Base-by-base conservation (phyloP, 768 basidiomycete genomes). In the Tylopilus sp. region DNA sequence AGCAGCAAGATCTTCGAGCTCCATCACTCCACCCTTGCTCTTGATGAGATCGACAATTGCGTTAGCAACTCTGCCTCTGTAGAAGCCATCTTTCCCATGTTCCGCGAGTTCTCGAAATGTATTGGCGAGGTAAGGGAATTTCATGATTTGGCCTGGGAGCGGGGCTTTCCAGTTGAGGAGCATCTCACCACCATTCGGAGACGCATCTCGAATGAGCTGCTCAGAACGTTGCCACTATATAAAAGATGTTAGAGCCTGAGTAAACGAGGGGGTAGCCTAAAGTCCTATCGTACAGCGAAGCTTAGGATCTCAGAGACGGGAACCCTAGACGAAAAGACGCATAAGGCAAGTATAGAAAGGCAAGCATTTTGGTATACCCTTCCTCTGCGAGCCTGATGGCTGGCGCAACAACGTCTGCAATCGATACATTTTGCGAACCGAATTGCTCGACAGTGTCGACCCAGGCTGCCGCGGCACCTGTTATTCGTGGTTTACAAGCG, bases 381-480 rank as follows among this genome's bases (percentile, higher is more conserved):
- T 92, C 87, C 67, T 96, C 91, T 8, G 95, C 97, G 49, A 98
- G 74, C 36, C 86, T 76, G 52, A 97, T 97, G 3, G 95, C 97
- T 50, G 97, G 97, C 24, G 74, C 87, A 24, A 98, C 77, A 28
- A 94, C 77, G 16, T 98, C 90, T 4, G 79, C 80, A 42, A 86
- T 58, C 2, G 72, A 74, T 4, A 88, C 51, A 54, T 54, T 67
- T 11, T 91, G 87, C 56, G 84, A 90, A 17, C 96, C 96, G 49
- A 97, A 84, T 34, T 75, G 74, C 54, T 89, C 81, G 30, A 98
- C 77, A 0, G 93, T 89, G 68, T 98, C 97, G 17, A 90, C 76
- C 95, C 96, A 98, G 16, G 93, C 93, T 30, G 93, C 90, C 4
- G 95, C 91, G n/a, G 90, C 88, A 46, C 96, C 94, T 81, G 64